Percentiles rank a stretch among this genome's conserved stretches.
phyloP scores from a whole-genome alignment of 2,329 filamentous ascomycete species.

The Emmonsia crescens region DNA sequence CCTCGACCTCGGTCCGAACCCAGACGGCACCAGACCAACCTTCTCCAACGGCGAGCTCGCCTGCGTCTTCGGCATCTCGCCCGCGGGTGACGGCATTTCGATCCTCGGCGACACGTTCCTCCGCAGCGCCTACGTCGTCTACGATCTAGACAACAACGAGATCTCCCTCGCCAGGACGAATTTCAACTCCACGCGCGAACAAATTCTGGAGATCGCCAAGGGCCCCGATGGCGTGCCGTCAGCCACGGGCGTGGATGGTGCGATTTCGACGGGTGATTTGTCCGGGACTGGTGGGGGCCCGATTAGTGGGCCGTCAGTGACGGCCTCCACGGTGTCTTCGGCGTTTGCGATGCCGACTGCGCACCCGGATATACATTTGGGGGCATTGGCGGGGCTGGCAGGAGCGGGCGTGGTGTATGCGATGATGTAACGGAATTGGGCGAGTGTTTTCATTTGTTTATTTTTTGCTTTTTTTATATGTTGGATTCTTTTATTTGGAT shows the following conservation, averaged over 20 bases:
- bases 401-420: conserved; percentile 12
- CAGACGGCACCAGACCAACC: conserved; percentile 37
- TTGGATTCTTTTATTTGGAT: not conserved
- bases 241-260: conserved; percentile 28
- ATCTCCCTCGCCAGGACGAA: conserved; percentile 59
- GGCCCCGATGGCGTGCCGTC: conserved; percentile 39
- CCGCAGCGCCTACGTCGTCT: conserved; percentile 64
- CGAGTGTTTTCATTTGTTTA: not conserved
- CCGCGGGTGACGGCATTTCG: conserved; percentile 44
- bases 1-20: conserved; percentile 42
- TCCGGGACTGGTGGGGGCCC: conserved; percentile 11
- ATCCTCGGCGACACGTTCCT: conserved; percentile 67
- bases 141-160: conserved; percentile 60
- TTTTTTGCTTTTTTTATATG: not conserved
- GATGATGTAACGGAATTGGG: conserved; percentile 8
- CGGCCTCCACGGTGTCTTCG: not conserved
- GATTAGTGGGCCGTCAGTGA: conserved; percentile 7
- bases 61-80: conserved; percentile 58
- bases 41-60: conserved; percentile 46
- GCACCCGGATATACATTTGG: conserved; percentile 8
- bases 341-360: conserved; percentile 5
- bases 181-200: conserved; percentile 43
- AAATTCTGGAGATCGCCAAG: conserved; percentile 43
- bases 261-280: conserved; percentile 13
- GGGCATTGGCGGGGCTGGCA: conserved; percentile 5